Evolutionary conservation across 345 rosid species (phyloP), one percentile per base, ranked within the genome.

Genomic region (Heritiera fomes): DNA sequence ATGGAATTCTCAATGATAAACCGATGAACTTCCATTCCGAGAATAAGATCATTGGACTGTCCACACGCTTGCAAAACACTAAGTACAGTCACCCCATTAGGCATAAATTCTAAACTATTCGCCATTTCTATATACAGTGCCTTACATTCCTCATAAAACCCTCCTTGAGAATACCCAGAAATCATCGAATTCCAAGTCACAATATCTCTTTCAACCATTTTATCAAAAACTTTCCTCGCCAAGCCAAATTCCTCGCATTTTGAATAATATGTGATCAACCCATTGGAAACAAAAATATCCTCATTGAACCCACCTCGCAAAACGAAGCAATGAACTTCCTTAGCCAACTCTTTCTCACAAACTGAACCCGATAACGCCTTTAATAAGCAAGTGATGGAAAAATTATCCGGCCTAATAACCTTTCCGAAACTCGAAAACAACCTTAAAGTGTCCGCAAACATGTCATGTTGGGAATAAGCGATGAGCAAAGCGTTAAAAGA

Each of bases 131-230:
- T 80, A 75, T 83, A 93, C 85, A 95, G 80, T 14, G 78, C 83
- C 82, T 93, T 93, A 77, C 97, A 91, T 49, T 90, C 93, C 30
- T 83, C 87, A 75, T 85, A 90, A 80, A 61, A 82, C 47, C 98
- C 95, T 41, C 81, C 87, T 55, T 92, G 98, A 46, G 98, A 91
- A 71, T 92, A 95, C 28, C 95, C 98, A 0, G 94, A 82, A 77
- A 93, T 87, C 94, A 95, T 91, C 6, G 97, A 93, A 77, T 93
- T 95, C 97, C 98, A 95, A 0, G 94, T 82, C 40, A 95, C 93
- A 1, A 88, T 81, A 80, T 93, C 98, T 87, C 90, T 91, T 13
- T 84, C 78, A 46, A 71, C 52, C 93, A 92, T 91, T 77, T 47
- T 74, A 78, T 90, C 92, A 66, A 95, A 95, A 85, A 92, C 55